These are phyloP conservation scores for Vigna mungo DNA, from an alignment of 306 rosid genomes.

Conservation along the genomic window DNA sequence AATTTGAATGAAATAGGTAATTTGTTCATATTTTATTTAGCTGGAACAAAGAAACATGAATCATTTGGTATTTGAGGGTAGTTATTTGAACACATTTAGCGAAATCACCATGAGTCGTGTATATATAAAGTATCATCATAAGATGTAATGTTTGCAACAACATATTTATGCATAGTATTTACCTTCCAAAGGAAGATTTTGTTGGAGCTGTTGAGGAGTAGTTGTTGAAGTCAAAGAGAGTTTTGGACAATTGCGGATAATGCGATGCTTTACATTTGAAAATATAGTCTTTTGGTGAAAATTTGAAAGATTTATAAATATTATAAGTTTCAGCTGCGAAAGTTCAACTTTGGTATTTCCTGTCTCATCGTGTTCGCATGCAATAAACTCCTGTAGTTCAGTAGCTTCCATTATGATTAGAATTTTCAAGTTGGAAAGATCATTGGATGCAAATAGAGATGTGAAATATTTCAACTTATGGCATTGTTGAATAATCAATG, in stretches of 20 bases:
- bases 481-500: background rate
- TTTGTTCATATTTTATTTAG: no score
- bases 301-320: constrained; percentile 13
- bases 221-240: constrained; percentile 25
- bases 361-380: background rate
- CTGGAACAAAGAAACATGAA: no score
- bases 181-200: background rate
- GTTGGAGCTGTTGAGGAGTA: background rate
- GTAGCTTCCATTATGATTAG: background rate
- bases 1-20: no score
- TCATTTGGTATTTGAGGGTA: no score
- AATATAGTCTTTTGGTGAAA: constrained; percentile 18
- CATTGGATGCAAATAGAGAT: background rate
- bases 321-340: constrained; percentile 26
- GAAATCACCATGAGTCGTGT: no score
- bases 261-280: background rate
- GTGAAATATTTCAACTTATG: background rate
- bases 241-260: constrained; percentile 36
- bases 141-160: no score
- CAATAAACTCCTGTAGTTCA: background rate
- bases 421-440: background rate
- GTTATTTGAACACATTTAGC: no score
- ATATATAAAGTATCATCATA: no score
- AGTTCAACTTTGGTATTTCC: background rate
- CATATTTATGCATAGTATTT: background rate